These are phyloP conservation scores for Fusarium pseudonygamai DNA, from an alignment of 2,329 filamentous ascomycete genomes.

Conservation along the genomic window DNA sequence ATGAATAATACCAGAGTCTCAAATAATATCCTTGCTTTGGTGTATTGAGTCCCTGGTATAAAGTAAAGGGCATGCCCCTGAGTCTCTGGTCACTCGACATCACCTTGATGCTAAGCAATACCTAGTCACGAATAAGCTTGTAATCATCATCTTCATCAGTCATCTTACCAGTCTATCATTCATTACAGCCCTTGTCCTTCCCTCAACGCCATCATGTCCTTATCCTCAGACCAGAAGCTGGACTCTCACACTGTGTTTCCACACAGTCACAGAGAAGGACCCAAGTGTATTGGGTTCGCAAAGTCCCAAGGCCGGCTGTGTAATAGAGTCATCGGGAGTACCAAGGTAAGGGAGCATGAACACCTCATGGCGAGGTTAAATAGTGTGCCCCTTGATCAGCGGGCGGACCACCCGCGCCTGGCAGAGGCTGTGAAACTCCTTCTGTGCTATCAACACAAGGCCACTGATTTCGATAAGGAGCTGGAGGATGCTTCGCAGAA, in stretches of 20 bases:
- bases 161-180: background rate
- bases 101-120: background rate
- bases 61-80: background rate
- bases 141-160: background rate
- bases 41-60: background rate
- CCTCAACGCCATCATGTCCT: background rate
- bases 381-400: background rate
- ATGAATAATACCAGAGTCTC: background rate
- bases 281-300: background rate
- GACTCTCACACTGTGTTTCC: background rate
- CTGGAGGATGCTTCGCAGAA: background rate
- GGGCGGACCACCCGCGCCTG: background rate
- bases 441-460: background rate
- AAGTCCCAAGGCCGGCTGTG: background rate
- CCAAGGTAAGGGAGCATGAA: background rate
- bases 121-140: no score
- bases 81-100: background rate
- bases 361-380: background rate
- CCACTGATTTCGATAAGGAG: background rate
- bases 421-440: background rate
- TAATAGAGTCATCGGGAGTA: background rate
- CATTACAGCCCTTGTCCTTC: background rate
- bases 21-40: background rate
- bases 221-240: background rate
- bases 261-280: background rate